Evolutionary conservation across 2,329 filamentous ascomycete genomes (phyloP).

Genomic region (Exophiala sp.): DNA sequence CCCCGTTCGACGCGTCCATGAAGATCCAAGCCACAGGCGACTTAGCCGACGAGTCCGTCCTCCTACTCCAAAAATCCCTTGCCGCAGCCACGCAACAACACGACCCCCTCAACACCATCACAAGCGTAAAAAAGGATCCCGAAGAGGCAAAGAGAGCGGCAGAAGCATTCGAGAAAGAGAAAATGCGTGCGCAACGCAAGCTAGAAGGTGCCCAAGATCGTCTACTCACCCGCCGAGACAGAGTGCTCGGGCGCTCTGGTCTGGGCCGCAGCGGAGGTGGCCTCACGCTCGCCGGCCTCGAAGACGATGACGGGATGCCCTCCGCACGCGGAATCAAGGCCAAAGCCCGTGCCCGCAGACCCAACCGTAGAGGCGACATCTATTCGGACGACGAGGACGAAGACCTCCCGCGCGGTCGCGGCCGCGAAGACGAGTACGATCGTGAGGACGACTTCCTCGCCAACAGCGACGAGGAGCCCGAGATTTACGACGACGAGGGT

Average conservation of each 20-base stretch:
- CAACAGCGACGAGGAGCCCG: conserved; percentile 47
- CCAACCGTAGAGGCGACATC: conserved; percentile 47
- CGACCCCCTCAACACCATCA: conserved; percentile 33
- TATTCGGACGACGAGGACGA: conserved; percentile 50
- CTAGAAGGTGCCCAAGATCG: conserved; percentile 55
- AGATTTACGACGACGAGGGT: conserved; percentile 43
- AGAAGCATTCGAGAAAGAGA: conserved; percentile 58
- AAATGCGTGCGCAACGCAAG: conserved; percentile 52
- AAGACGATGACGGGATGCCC: conserved; percentile 53
- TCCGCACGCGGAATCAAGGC: conserved; percentile 35
- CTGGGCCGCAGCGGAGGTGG: conserved; percentile 46
- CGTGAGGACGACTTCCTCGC: conserved; percentile 75
- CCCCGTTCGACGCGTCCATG: conserved; percentile 60
- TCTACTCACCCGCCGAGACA: conserved; percentile 51
- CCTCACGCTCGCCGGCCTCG: conserved; percentile 55
- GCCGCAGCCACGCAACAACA: conserved; percentile 56
- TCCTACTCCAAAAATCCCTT: conserved; percentile 59
- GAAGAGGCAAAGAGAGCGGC: conserved; percentile 59
- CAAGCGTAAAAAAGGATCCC: conserved; percentile 56
- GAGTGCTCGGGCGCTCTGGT: conserved; percentile 47
- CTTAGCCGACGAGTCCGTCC: conserved; percentile 58
- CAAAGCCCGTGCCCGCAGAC: conserved; percentile 35
- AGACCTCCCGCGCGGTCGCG: conserved; percentile 42
- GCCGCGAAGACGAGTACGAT: conserved; percentile 77
- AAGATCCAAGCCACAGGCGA: conserved; percentile 54